A percentile compares a stretch with the other conserved stretches of the same genome.
phyloP scores from a whole-genome alignment of 2,329 filamentous ascomycete genomes.

The Diaporthe vexans region DNA sequence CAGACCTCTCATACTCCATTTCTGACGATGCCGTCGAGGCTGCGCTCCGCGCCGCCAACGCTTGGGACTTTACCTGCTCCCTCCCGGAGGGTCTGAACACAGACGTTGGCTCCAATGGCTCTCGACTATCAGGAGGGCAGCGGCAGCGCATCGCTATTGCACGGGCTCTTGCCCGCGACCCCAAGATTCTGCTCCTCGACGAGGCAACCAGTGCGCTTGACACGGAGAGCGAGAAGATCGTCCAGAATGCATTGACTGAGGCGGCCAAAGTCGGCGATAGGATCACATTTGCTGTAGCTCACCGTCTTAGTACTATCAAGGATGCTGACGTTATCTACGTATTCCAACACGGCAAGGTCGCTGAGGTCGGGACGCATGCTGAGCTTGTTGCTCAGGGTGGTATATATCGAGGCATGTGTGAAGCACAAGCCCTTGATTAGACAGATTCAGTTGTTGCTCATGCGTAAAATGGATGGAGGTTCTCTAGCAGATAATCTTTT shows the following conservation, averaged over 20 bases:
- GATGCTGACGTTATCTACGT: slow-evolving; percentile 58
- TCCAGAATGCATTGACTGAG: slow-evolving; percentile 46
- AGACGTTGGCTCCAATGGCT: slow-evolving; percentile 8
- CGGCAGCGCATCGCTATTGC: slow-evolving; percentile 37
- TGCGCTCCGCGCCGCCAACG: slow-evolving; percentile 49
- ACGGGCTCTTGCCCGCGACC: slow-evolving; percentile 30
- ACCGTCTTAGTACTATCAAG: slow-evolving; percentile 68
- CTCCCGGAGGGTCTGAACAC: slow-evolving; percentile 38
- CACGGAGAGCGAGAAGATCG: slow-evolving; percentile 71
- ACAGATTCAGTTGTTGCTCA: neutral
- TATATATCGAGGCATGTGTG: slow-evolving; percentile 30
- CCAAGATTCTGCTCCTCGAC: slow-evolving; percentile 52
- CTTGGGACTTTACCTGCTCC: slow-evolving; percentile 46
- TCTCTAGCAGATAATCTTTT: too few relatives aligned
- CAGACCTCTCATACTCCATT: slow-evolving; percentile 5
- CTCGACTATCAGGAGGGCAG: slow-evolving; percentile 35
- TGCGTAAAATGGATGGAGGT: neutral
- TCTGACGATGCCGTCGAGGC: slow-evolving; percentile 46
- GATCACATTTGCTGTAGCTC: slow-evolving; percentile 77
- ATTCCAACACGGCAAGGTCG: slow-evolving; percentile 49
- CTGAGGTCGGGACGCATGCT: slow-evolving; percentile 49
- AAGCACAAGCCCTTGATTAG: slow-evolving; percentile 13
- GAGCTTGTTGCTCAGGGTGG: slow-evolving; percentile 19
- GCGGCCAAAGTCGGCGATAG: slow-evolving; percentile 64
- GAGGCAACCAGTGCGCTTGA: slow-evolving; percentile 71